These are phyloP conservation scores for Dactylorhiza incarnata DNA, from an alignment of 106 monocot genomes.

Conservation along the genomic window DNA sequence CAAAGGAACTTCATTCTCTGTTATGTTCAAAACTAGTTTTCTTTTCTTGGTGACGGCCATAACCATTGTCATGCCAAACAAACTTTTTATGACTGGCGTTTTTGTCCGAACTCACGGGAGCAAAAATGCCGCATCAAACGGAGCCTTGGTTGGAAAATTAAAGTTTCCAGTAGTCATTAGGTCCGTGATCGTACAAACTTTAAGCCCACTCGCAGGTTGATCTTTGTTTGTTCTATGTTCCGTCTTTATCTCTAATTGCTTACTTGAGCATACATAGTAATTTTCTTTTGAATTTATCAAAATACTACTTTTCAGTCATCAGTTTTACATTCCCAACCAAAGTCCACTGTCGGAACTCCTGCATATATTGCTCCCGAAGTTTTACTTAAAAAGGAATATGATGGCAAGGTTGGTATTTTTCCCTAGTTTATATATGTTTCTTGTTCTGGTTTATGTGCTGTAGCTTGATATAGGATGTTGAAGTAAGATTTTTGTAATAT, in stretches of 20 bases:
- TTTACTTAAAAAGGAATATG: slow-evolving; percentile 6
- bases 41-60: no score
- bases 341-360: slow-evolving; percentile 14
- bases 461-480: not conserved
- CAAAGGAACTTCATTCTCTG: no score
- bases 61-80: no score
- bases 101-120: no score
- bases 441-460: not conserved
- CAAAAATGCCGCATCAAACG: no score
- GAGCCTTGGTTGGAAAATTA: not conserved
- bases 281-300: not conserved
- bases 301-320: slow-evolving; percentile 9
- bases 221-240: not conserved
- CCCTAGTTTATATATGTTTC: not conserved
- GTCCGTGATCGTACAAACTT: not conserved
- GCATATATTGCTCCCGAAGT: slow-evolving; percentile 17
- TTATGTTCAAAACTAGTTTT: no score
- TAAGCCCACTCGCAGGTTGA: not conserved
- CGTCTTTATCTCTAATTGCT: not conserved
- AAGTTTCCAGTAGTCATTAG: not conserved
- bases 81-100: no score
- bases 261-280: not conserved
- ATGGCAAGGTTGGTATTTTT: slow-evolving; percentile 9
- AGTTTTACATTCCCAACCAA: slow-evolving; percentile 12
- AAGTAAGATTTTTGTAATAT: not conserved